These are phyloP conservation scores for Coemansia aciculifera DNA, from an alignment of 192 early-diverging fungal species.

Conservation along the genomic window DNA sequence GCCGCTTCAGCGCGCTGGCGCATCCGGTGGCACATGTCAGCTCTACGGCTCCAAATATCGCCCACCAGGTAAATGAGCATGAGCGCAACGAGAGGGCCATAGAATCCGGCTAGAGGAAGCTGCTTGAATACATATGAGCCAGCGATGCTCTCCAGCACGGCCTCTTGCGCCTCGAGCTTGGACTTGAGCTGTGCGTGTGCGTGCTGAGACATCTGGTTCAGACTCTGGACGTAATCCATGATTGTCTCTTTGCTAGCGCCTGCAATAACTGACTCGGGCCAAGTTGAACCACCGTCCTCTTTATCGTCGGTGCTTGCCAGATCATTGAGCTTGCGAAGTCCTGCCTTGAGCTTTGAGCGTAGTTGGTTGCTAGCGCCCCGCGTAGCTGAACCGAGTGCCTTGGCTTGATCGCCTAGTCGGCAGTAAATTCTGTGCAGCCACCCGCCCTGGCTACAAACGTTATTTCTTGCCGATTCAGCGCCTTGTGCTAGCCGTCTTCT, in stretches of 20 bases:
- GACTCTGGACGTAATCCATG: constrained; percentile 29
- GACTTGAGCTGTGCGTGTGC: constrained; percentile 28
- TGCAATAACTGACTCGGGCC: constrained; percentile 43
- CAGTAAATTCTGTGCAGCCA: constrained; percentile 10
- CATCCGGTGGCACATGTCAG: constrained; percentile 10
- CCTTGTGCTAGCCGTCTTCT: constrained; percentile 12
- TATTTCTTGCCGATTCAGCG: background rate
- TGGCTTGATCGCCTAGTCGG: constrained; percentile 4
- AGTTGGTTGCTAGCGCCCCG: constrained; percentile 34
- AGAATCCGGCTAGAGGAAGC: constrained; percentile 39
- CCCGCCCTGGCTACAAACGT: background rate
- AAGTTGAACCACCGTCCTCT: constrained; percentile 23
- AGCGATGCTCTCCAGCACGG: constrained; percentile 27
- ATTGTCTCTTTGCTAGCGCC: constrained; percentile 27
- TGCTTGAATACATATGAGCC: constrained; percentile 12
- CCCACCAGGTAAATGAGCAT: constrained; percentile 17
- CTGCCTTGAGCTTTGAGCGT: constrained; percentile 21
- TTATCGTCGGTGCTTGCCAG: constrained; percentile 10
- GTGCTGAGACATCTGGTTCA: constrained; percentile 31
- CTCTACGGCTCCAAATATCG: constrained; percentile 20
- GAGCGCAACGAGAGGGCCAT: constrained; percentile 22
- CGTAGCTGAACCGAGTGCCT: constrained; percentile 11
- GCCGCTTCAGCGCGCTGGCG: constrained; percentile 8
- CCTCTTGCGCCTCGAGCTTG: constrained; percentile 30
- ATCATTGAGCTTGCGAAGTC: constrained; percentile 35